Base-by-base conservation (phyloP, 163 green algal genomes). In the Prototheca wickerhamii region DNA sequence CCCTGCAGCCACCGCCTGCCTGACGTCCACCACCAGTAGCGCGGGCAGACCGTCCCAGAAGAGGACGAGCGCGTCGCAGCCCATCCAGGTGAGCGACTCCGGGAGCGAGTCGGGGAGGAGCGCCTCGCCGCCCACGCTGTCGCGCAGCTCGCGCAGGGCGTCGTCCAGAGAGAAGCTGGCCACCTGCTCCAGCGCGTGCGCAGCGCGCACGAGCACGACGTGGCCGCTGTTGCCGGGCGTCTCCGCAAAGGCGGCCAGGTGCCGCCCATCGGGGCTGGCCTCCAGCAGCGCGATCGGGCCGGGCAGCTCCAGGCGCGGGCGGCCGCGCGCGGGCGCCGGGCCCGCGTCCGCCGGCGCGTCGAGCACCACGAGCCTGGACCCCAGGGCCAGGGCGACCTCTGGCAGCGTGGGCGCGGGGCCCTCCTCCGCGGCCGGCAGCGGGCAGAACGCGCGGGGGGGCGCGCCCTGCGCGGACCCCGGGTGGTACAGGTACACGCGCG, bases 81-180 rank as follows among this genome's bases (percentile, higher is more conserved):
- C 89, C 58, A 86, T 92, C 90, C 90, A 97, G 7, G 72, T 73
- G 42, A 97, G 44, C n/a, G 72, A 54, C 17, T 78, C 33, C n/a
- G 89, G 86, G 15, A 68, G 64, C 4, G 54, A 44, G 1, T 83
- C 76, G 12, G 70, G 63, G 37, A 85, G 74, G 30, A 30, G 56
- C 42, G 61, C 65, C 44, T 89, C 87, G 65, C 89, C 82, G 7
- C 72, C 82, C 30, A 92, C 69, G 28, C 69, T 75, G 31, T 74
- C 78, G 70, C 79, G 70, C 12, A 67, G 21, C 20, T 31, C 34
- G 4, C 37, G 7, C 63, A 59, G 31, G 0, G 60, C 59, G 4
- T 67, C 63, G 26, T 53, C 23, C 37, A 80, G 37, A 10, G 43
- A 53, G 42, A 78, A 55, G 28, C 79, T 31, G 3, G 76, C 64